These are phyloP conservation scores for Alternaria sp. DNA, from an alignment of 2,329 filamentous ascomycete genomes.

Conservation along the genomic window DNA sequence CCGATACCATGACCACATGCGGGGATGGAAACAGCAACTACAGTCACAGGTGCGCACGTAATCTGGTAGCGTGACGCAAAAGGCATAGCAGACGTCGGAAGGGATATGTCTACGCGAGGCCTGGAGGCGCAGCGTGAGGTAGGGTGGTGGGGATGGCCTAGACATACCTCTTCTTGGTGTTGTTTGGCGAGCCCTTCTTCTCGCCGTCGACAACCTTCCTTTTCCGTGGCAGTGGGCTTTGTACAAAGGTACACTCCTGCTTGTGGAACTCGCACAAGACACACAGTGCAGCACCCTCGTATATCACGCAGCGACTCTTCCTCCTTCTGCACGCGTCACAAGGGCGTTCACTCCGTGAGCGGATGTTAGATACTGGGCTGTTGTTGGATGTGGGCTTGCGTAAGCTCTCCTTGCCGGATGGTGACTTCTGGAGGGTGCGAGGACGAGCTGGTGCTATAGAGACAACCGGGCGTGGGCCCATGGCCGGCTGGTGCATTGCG, in stretches of 20 bases:
- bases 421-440: constrained; percentile 52
- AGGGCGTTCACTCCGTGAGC: constrained; percentile 54
- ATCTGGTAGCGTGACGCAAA: constrained; percentile 19
- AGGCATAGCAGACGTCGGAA: constrained; percentile 14
- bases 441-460: constrained; percentile 57
- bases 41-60: constrained; percentile 36
- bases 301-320: constrained; percentile 78
- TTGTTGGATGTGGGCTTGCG: constrained; percentile 50
- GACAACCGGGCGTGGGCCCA: constrained; percentile 54
- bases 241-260: constrained; percentile 79
- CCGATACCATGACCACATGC: neutral
- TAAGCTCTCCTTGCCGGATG: constrained; percentile 56
- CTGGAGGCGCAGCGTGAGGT: constrained; percentile 16
- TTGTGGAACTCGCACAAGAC: constrained; percentile 80
- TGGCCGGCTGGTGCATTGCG: constrained; percentile 43
- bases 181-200: constrained; percentile 65
- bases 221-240: constrained; percentile 80
- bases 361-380: constrained; percentile 50
- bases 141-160: constrained; percentile 35
- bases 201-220: constrained; percentile 75
- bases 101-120: constrained; percentile 18
- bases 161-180: constrained; percentile 72
- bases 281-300: constrained; percentile 76
- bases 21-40: constrained; percentile 5
- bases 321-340: constrained; percentile 75